A percentile compares a stretch with the other conserved stretches of the same genome.
phyloP scores from a whole-genome alignment of 441 rosid species.

The Omphalea diandra region DNA sequence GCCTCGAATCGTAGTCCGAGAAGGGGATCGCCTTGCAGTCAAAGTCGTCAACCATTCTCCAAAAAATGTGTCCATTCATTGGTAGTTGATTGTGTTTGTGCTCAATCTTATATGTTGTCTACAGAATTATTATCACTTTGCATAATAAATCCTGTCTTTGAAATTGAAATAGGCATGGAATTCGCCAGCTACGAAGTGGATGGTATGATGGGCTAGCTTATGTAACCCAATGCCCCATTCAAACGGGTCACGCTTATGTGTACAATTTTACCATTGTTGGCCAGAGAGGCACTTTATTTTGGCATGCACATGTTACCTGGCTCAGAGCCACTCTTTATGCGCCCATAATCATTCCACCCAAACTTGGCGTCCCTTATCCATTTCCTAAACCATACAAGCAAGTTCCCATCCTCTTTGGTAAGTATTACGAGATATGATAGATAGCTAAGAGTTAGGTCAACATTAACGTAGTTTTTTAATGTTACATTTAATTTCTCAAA shows the following conservation, averaged over 20 bases:
- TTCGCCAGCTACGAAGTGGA: constrained; percentile 51
- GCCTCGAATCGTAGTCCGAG: constrained; percentile 41
- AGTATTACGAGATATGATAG: neutral
- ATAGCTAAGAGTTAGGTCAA: neutral
- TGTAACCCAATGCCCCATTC: constrained; percentile 70
- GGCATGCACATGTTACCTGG: constrained; percentile 72
- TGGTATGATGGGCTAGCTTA: constrained; percentile 81
- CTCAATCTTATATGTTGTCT: neutral
- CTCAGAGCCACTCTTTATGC: constrained; percentile 60
- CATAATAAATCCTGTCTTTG: neutral
- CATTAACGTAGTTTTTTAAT: no score
- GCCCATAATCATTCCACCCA: constrained; percentile 58
- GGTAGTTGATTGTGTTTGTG: constrained; percentile 33
- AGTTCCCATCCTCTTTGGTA: constrained; percentile 62
- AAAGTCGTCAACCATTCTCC: constrained; percentile 41
- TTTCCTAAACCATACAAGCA: constrained; percentile 58
- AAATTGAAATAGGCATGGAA: constrained; percentile 46
- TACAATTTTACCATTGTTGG: constrained; percentile 62
- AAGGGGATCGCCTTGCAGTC: constrained; percentile 43
- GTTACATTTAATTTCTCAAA: no score
- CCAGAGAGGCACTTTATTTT: constrained; percentile 69
- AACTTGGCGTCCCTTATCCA: constrained; percentile 45
- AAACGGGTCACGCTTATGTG: constrained; percentile 45
- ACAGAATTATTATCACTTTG: neutral
- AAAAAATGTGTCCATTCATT: constrained; percentile 43